Evolutionary conservation across 257 asterid species (phyloP), one percentile per base, ranked within the genome.

Genomic region (Primulina eburnea): DNA sequence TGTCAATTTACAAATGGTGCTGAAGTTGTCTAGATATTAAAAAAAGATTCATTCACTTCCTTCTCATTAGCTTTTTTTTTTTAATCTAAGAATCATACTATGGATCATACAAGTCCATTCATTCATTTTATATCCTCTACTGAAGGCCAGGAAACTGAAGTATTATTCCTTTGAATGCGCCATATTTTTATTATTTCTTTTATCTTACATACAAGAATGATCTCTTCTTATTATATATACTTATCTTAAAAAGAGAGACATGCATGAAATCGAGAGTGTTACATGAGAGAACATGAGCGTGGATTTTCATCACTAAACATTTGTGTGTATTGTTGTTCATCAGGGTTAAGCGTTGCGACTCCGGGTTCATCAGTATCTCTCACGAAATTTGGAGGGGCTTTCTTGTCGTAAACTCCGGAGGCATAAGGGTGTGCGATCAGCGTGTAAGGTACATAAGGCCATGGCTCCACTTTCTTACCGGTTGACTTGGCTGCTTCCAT

Each of bases 251-350:
- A 43, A 57, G 7, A 26, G 28, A 67, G n/a, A 24, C 29, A 33
- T 18, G 11, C 8, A 8, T 60, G 30, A 33, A 14, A 4, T 35
- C 18, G 20, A 20, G 58, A 56, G 53, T 6, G 17, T 24, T 82
- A 92, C 98, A 92, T 90, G 69, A 92, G 74, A 5, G 86, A 80
- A 76, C 98, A 92, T 6, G 97, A 92, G 65, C 85, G 79, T 5
- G 94, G 90, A 62, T 92, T 92, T 65, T 92, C 98, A 62, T 92
- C 98, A 58, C 82, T 92, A 35, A 92, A 92, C 98, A 92, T 92
- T 33, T 84, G 91, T 0, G 89, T 63, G 21, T 80, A 85, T 60
- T 90, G 84, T 77, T 92, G 88, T 77, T 92, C 98, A 16, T 85
- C 84, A 0, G 96, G 95, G 65, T 92, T 75, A 50, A 88, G 80